Evolutionary conservation across 352 stramenopile genomes (phyloP), one percentile per base, ranked within the genome.

Genomic region (Phytopythium boreale): DNA sequence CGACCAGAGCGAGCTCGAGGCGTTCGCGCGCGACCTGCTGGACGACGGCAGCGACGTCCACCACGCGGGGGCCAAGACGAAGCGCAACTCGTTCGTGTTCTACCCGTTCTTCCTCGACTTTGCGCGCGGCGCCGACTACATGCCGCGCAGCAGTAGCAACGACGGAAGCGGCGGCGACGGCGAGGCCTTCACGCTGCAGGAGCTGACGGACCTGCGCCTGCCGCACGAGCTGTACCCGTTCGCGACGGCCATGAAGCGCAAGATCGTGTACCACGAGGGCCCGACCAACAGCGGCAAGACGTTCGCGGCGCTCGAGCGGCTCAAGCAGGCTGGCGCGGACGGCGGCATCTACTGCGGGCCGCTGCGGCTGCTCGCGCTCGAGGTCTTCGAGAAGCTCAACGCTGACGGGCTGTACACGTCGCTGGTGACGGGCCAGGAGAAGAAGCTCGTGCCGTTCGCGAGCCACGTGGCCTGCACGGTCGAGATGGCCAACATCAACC

Each of bases 221-320:
- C 89, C 89, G 7, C 84, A 94, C 58, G 76, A 92, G 52, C 84
- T 92, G 75, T 97, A 94, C 66, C 88, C 90, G n/a, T 77, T 75
- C 26, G 86, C 90, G 1, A 82, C 86, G 1, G 79, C 90, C 15
- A 88, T 92, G 74, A 82, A 86, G 68, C 77, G 90, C 26, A 78
- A 79, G 58, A 94, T 98, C 61, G 88, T 97, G 31, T 95, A 96
- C 77, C 93, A 98, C 67, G 88, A 90, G 76, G 92, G 91, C 24
- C 96, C 96, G 9, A 99, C 97, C 2, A 99, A 99, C 74, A 97
- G 83, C 62, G 97, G 96, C 44, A 99, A 99, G 75, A 99, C 97
- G 10, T 96, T 98, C 68, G 73, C 96, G 51, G 96, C 97, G 7
- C 75, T 99, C 20, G 74, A 98, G 72, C 75, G 91, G 36, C 83